Evolutionary conservation across 2,329 filamentous ascomycete genomes (phyloP), one percentile per base, ranked within the genome.

Genomic region (Proliferodiscus dingleyae): DNA sequence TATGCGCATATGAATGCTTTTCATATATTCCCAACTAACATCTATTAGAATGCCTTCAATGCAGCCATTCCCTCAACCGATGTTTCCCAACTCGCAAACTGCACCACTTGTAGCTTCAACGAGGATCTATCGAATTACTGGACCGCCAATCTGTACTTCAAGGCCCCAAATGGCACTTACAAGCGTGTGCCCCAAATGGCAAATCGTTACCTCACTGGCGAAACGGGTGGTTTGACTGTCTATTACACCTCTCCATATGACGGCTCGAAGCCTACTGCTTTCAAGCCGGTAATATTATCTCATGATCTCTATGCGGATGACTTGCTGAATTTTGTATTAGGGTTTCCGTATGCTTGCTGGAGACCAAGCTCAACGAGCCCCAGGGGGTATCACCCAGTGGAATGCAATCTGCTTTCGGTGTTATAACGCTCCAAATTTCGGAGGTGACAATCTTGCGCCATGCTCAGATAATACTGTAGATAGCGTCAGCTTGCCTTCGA

Each of bases 201-300:
- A 16, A 67, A 67, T 43, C 46, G 59, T 5, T 56, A 56, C 3
- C 64, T 66, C 30, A 61, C 63, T 37, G 49, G 53, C 4, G 49
- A 55, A 22, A 54, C 52, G 6, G 65, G 63, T n/a, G 65, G 65
- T 13, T 65, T 66, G 63, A 65, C 63, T 1, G 58, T 68, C 10
- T 67, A 67, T 51, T 67, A 66, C 42, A 60, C 51, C 8, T 59
- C 61, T n/a, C 58, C 60, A 55, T 50, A 58, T 37, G 51, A 50
- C 11, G 39, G 60, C 21, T 37, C 37, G 2, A 70, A 69, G 45
- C 64, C 68, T 13, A 70, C 66, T 6, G 68, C 66, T n/a, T 70
- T 69, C 51, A 66, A 68, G 45, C 46, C 41, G 16, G 46, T 48
- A 30, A 5, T 36, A 32, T 18, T n/a, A 30, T 26, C 5, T 32